A percentile compares a stretch with the other conserved stretches of the same genome.
Conservation (phyloP, 78 protist genomes). For the Dictyostelium intermedium region DNA sequence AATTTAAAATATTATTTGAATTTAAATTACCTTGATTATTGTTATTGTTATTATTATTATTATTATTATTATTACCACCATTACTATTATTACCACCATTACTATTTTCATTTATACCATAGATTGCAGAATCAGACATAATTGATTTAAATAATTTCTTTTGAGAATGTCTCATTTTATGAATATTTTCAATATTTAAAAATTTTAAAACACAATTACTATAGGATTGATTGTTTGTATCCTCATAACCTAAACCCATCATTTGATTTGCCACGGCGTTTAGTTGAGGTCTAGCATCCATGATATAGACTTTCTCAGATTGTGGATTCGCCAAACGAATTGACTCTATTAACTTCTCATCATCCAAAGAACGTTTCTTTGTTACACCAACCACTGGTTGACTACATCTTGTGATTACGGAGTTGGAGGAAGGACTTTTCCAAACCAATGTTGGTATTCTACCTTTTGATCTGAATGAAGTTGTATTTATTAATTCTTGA, state of each 20-base stretch:
- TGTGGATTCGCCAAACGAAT: constrained; percentile 40
- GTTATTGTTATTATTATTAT: background rate
- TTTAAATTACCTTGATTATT: background rate
- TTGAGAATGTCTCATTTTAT: constrained; percentile 86
- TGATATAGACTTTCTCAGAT: constrained; percentile 45
- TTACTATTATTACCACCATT: background rate
- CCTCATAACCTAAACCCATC: constrained; percentile 84
- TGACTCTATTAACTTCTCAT: constrained; percentile 60
- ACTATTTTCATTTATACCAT: background rate
- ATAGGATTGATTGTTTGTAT: constrained; percentile 41
- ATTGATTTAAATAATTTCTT: constrained; percentile 55
- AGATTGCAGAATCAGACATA: constrained; percentile 5
- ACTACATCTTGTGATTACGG: constrained; percentile 66
- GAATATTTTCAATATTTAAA: constrained; percentile 91
- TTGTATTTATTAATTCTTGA: constrained; percentile 21
- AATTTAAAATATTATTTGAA: background rate
- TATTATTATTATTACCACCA: background rate
- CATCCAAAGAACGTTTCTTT: constrained; percentile 63
- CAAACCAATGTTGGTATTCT: constrained; percentile 88
- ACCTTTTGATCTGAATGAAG: constrained; percentile 85
- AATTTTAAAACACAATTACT: constrained; percentile 76
- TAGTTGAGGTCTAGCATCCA: constrained; percentile 89
- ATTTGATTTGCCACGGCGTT: constrained; percentile 90
- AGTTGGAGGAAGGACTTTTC: constrained; percentile 44
- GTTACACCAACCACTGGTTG: constrained; percentile 84